A percentile compares a stretch with the other conserved stretches of the same genome.
These are phyloP conservation scores for Cladophialophora exuberans DNA, from an alignment of 2,329 filamentous ascomycete species.

Conservation along the genomic window DNA sequence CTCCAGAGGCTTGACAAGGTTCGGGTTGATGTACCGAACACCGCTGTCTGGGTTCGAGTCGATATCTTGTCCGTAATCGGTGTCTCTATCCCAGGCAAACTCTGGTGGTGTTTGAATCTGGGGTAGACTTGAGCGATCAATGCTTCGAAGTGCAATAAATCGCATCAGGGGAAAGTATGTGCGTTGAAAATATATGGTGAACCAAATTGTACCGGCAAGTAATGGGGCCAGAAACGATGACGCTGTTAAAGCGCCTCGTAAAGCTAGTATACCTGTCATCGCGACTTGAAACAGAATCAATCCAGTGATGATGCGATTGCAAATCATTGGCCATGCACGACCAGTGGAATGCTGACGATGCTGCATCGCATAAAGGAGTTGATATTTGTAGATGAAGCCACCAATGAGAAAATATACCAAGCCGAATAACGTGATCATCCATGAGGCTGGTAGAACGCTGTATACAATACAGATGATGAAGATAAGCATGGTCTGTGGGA, in stretches of 20 bases:
- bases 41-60: constrained; percentile 44
- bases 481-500: constrained; percentile 88
- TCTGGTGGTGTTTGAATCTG: constrained; percentile 34
- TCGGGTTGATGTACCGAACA: constrained; percentile 53
- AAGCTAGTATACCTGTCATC: constrained; percentile 82
- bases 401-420: constrained; percentile 79
- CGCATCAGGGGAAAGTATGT: constrained; percentile 87
- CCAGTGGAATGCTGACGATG: constrained; percentile 94
- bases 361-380: constrained; percentile 97
- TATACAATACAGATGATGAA: constrained; percentile 97
- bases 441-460: constrained; percentile 79
- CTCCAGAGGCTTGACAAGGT: constrained; percentile 48
- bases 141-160: constrained; percentile 88
- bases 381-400: constrained; percentile 94
- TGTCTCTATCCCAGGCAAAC: constrained; percentile 48
- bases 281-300: constrained; percentile 87
- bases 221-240: constrained; percentile 76
- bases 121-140: constrained; percentile 64
- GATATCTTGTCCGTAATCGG: constrained; percentile 45
- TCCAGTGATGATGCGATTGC: constrained; percentile 84
- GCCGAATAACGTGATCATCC: constrained; percentile 76
- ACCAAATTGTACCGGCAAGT: constrained; percentile 82
- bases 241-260: constrained; percentile 72
- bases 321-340: constrained; percentile 94
- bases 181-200: constrained; percentile 76